Conservation (phyloP, 2,329 filamentous ascomycete genomes). For the Botryosphaeria dothidea region DNA sequence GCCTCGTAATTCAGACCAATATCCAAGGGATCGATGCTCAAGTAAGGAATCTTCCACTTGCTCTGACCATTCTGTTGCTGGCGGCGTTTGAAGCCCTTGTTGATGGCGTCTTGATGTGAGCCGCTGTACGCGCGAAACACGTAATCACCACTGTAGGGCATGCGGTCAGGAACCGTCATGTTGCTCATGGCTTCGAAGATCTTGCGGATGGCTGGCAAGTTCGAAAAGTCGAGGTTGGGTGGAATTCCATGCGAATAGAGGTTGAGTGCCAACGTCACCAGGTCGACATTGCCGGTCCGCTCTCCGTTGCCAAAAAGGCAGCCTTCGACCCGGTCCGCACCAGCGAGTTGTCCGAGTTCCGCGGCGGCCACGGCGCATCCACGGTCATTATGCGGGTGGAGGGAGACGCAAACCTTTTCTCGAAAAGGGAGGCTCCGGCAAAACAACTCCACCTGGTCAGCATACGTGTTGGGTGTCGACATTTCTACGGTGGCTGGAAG, state of each 20-base stretch:
- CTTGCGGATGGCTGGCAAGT: slow-evolving; percentile 82
- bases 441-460: slow-evolving; percentile 96
- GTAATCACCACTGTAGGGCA: slow-evolving; percentile 86
- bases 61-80: slow-evolving; percentile 64
- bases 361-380: slow-evolving; percentile 87
- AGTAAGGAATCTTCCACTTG: slow-evolving; percentile 83
- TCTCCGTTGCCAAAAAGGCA: slow-evolving; percentile 95
- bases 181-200: slow-evolving; percentile 91
- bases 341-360: slow-evolving; percentile 93
- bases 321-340: slow-evolving; percentile 90
- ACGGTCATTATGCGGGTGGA: slow-evolving; percentile 94
- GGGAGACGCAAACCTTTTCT: slow-evolving; percentile 82
- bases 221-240: slow-evolving; percentile 86
- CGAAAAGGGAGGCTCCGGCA: slow-evolving; percentile 80
- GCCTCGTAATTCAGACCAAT: slow-evolving; percentile 96
- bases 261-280: slow-evolving; percentile 89
- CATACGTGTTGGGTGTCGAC: slow-evolving; percentile 91
- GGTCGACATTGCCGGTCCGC: slow-evolving; percentile 90
- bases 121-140: slow-evolving; percentile 93
- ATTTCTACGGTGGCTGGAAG: slow-evolving; percentile 94
- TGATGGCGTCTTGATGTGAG: slow-evolving; percentile 93
- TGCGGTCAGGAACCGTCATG: slow-evolving; percentile 86
- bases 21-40: slow-evolving; percentile 88
- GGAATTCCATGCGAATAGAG: slow-evolving; percentile 91
- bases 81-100: slow-evolving; percentile 77